Conservation (phyloP, 2,329 filamentous ascomycete genomes). For the Pseudonectria foliicola region DNA sequence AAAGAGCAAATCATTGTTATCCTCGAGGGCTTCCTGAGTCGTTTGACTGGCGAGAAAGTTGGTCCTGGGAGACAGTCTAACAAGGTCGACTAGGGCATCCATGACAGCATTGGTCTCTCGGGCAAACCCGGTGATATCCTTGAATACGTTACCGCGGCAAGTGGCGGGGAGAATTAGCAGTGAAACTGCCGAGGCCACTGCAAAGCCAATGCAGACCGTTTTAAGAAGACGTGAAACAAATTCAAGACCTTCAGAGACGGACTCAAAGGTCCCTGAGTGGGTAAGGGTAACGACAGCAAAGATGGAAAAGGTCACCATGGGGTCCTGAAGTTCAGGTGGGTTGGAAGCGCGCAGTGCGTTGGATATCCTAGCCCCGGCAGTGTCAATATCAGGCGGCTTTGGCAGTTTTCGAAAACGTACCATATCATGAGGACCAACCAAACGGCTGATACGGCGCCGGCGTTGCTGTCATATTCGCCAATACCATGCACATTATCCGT, state of each 20-base stretch:
- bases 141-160: constrained; percentile 6
- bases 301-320: constrained; percentile 8
- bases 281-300: constrained; percentile 7
- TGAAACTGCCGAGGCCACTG: constrained; percentile 5
- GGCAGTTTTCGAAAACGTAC: not conserved
- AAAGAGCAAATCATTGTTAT: not conserved
- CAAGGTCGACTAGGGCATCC: constrained; percentile 1
- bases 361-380: constrained; percentile 3
- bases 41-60: constrained; percentile 4
- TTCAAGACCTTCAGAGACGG: constrained; percentile 1
- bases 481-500: not conserved
- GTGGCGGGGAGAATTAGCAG: constrained; percentile 7
- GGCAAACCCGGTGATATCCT: constrained; percentile 3
- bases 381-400: no score
- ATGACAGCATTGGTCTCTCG: constrained; percentile 5
- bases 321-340: constrained; percentile 6
- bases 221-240: constrained; percentile 6
- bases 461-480: constrained; percentile 6
- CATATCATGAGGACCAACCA: constrained; percentile 11
- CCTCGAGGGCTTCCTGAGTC: not conserved
- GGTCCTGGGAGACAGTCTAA: constrained; percentile 2
- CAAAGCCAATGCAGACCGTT: constrained; percentile 7
- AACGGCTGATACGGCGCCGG: constrained; percentile 4
- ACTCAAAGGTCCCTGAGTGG: constrained; percentile 5
- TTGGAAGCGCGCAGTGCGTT: constrained; percentile 7